phyloP scores from a whole-genome alignment of 331 rosid species.

The Erythrophleum ivorense region DNA sequence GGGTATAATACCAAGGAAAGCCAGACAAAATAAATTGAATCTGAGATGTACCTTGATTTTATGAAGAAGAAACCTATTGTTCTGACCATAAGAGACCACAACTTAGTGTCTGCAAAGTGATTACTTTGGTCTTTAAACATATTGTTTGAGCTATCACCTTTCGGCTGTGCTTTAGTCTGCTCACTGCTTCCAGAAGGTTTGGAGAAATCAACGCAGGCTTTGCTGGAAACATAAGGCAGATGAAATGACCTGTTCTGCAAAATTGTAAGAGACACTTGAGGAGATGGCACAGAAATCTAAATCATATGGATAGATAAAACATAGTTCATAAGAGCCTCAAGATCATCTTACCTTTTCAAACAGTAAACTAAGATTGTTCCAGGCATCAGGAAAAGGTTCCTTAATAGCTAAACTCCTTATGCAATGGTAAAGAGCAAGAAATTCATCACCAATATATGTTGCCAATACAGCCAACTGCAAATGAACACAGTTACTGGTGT shows the following conservation, averaged over 20 bases:
- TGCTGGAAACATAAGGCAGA: slow-evolving; percentile 46
- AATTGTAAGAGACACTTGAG: slow-evolving; percentile 51
- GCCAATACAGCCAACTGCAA: slow-evolving; percentile 96
- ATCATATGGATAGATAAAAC: background rate
- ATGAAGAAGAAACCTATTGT: slow-evolving; percentile 75
- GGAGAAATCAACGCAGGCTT: slow-evolving; percentile 54
- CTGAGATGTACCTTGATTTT: slow-evolving; percentile 66
- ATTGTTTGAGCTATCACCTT: slow-evolving; percentile 41
- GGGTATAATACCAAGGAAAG: slow-evolving; percentile 4
- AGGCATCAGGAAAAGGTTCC: slow-evolving; percentile 96
- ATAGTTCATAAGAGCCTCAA: slow-evolving; percentile 21
- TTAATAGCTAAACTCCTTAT: slow-evolving; percentile 88
- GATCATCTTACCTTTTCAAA: slow-evolving; percentile 76
- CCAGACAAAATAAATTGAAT: slow-evolving; percentile 23
- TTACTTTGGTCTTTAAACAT: slow-evolving; percentile 41
- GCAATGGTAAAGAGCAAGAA: slow-evolving; percentile 93
- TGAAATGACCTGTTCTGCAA: slow-evolving; percentile 83
- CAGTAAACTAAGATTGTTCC: slow-evolving; percentile 76
- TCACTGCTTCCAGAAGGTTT: slow-evolving; percentile 49
- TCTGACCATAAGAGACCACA: slow-evolving; percentile 80
- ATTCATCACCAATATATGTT: slow-evolving; percentile 82
- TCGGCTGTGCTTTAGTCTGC: slow-evolving; percentile 37
- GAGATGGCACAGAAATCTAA: slow-evolving; percentile 28
- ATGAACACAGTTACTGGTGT: slow-evolving; percentile 37
- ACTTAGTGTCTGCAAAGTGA: slow-evolving; percentile 41